Evolutionary conservation across 768 basidiomycete genomes (phyloP), one percentile per base, ranked within the genome.

Genomic region (Pulveroboletus sp.): DNA sequence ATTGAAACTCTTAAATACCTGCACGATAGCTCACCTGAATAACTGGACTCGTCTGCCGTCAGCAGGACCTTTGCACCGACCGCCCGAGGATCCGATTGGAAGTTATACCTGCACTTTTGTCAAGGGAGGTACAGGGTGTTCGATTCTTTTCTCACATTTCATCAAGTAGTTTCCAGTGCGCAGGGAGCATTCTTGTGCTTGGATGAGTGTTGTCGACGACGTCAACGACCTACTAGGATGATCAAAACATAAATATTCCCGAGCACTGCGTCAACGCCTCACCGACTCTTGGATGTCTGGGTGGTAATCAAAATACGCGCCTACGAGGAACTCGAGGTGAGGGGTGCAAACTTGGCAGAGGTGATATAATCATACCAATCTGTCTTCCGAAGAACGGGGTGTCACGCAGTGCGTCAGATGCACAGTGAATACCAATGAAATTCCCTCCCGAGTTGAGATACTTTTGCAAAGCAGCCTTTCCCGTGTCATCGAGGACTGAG

Each of bases 241-340:
- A 39, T 51, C 28, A 49, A 15, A 39, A 46, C 5, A n/a, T 37
- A 39, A 15, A 15, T 15, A 17, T 51, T 3, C 15, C 41, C 11
- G 30, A 33, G 38, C 14, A 33, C 36, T 37, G n/a, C 5, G 28
- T 8, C 33, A 31, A 42, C 17, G 42, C 51, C 79, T 54, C 49
- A 86, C 86, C 42, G 85, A 85, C 43, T 77, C 72, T 64, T 85
- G 83, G 11, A 89, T 63, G 0, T 66, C 71, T 0, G 86, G 78
- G 57, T 89, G 87, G 63, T 84, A 84, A 58, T 86, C 82, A 56
- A 89, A 90, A 39, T 74, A 76, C 9, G 88, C 80, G 14, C 82
- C 80, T 82, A 35, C 6, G 39, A 27, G 42, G 30, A 31, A 31
- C 40, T 8, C 27, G 9, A 8, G 4, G 24, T 56, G 45, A 56